Conservation (phyloP, 2,329 filamentous ascomycete genomes). For the Aspergillus sp. region DNA sequence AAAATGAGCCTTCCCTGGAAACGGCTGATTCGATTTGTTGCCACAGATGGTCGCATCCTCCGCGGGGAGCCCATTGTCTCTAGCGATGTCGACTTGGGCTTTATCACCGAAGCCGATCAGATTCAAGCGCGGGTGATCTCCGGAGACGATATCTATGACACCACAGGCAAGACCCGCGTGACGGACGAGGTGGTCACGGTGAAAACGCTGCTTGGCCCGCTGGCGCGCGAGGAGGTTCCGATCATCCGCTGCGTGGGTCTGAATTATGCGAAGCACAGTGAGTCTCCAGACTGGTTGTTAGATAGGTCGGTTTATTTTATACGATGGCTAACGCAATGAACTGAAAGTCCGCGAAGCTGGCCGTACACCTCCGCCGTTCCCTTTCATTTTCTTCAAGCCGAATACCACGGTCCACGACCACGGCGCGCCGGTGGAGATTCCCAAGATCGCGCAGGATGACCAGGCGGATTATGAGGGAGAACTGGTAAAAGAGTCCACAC, state of each 20-base stretch:
- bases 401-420: slow-evolving; percentile 62
- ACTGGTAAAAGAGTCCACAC: slow-evolving; percentile 57
- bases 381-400: slow-evolving; percentile 70
- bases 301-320: not conserved
- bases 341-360: slow-evolving; percentile 49
- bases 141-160: slow-evolving; percentile 52
- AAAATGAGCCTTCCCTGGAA: slow-evolving; percentile 44
- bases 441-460: slow-evolving; percentile 60
- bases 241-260: slow-evolving; percentile 60
- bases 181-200: slow-evolving; percentile 57
- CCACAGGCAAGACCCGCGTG: slow-evolving; percentile 46
- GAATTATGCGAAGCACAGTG: slow-evolving; percentile 60
- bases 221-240: slow-evolving; percentile 52
- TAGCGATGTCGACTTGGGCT: slow-evolving; percentile 46
- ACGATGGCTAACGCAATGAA: not conserved
- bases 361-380: slow-evolving; percentile 55
- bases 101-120: slow-evolving; percentile 46
- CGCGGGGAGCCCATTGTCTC: slow-evolving; percentile 54
- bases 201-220: slow-evolving; percentile 53
- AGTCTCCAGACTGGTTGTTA: slow-evolving; percentile 15
- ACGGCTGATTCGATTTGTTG: slow-evolving; percentile 55
- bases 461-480: slow-evolving; percentile 72
- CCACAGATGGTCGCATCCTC: slow-evolving; percentile 51
- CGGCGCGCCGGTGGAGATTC: slow-evolving; percentile 60
- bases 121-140: slow-evolving; percentile 54